Evolutionary conservation across 805 yeast genomes (phyloP).

Genomic region (Helenozyma rhizophorensis): DNA sequence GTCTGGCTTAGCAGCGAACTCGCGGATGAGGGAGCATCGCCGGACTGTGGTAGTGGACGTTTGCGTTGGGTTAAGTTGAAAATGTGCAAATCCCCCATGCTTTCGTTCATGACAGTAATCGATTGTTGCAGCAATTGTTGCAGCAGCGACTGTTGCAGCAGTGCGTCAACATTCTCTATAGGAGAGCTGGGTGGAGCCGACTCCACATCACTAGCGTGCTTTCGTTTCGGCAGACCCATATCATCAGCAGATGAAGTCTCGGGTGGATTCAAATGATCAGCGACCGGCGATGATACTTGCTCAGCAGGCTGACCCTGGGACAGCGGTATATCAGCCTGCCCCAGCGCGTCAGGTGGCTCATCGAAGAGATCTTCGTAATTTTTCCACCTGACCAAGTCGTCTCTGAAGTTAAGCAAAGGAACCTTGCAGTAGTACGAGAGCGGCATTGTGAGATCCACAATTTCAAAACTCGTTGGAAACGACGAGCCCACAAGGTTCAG

Average conservation of each 20-base stretch:
- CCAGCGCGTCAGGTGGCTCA: background rate
- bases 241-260: too few species aligned
- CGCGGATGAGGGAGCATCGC: background rate
- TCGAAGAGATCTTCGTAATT: constrained; percentile 16
- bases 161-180: too few species aligned
- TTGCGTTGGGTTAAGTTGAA: constrained; percentile 10
- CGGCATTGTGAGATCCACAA: constrained; percentile 21
- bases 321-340: background rate
- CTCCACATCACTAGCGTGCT: background rate
- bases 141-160: too few species aligned
- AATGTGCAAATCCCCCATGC: constrained; percentile 6
- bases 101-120: too few species aligned
- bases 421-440: constrained; percentile 10
- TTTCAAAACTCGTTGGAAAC: constrained; percentile 26
- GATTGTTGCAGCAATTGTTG: too few species aligned
- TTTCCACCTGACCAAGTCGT: constrained; percentile 21
- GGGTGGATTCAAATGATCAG: background rate
- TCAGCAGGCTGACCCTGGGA: background rate
- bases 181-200: background rate
- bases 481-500: constrained; percentile 3
- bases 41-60: background rate
- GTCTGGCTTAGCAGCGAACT: constrained; percentile 7
- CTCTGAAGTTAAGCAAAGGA: constrained; percentile 14
- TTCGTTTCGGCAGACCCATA: too few species aligned
- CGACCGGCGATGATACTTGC: background rate